Percentiles rank a stretch among this genome's conserved stretches.
phyloP scores from a whole-genome alignment of 768 basidiomycete genomes.

The Rhizopogon sp. region DNA sequence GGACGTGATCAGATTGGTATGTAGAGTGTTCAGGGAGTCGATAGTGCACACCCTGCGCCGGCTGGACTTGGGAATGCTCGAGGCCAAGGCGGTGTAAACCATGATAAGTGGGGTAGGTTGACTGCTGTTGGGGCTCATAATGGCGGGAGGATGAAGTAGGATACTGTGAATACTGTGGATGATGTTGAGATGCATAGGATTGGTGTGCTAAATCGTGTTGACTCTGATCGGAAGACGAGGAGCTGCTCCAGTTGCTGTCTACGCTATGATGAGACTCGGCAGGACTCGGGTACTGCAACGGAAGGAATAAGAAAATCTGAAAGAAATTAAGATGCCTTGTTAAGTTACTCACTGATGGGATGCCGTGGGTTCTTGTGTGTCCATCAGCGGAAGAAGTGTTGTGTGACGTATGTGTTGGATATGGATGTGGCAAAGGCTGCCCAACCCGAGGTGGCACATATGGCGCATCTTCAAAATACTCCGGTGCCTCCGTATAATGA shows the following conservation, averaged over 20 bases:
- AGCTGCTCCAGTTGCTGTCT: conserved; percentile 23
- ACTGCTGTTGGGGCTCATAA: background rate
- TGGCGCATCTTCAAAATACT: conserved; percentile 22
- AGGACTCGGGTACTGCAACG: conserved; percentile 19
- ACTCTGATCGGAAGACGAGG: conserved; percentile 15
- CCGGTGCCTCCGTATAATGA: conserved; percentile 7
- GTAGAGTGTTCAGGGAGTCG: conserved; percentile 7
- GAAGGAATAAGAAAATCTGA: background rate
- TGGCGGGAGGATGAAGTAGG: conserved; percentile 4
- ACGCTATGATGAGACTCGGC: conserved; percentile 17
- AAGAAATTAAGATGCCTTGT: background rate
- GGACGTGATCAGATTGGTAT: conserved; percentile 5
- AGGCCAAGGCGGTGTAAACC: conserved; percentile 17
- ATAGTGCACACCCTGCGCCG: conserved; percentile 7
- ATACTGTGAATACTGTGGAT: conserved; percentile 7
- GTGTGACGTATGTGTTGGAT: conserved; percentile 12
- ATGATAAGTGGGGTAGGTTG: conserved; percentile 17
- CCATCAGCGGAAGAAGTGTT: conserved; percentile 2
- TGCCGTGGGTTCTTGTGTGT: conserved; percentile 4
- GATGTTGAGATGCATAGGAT: conserved; percentile 3
- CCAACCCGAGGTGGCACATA: conserved; percentile 23
- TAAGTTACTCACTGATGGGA: conserved; percentile 11
- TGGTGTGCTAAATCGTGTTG: conserved; percentile 6
- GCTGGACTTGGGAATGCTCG: conserved; percentile 9
- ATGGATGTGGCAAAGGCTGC: conserved; percentile 14